Base-by-base conservation (phyloP, 2,329 filamentous ascomycete genomes). In the Elsinoe perseae region DNA sequence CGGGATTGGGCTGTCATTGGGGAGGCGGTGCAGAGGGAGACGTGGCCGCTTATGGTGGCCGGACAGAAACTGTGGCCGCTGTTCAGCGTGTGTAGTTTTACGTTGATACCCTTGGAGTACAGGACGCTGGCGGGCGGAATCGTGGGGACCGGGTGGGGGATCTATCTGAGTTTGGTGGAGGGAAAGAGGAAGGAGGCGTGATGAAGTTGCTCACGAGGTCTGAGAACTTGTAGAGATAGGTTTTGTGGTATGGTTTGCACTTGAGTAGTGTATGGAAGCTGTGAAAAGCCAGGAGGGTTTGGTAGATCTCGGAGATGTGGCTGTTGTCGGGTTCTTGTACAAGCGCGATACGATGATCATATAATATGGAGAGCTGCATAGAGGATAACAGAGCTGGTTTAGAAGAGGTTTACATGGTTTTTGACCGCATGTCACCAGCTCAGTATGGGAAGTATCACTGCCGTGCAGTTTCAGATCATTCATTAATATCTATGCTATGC, bases 11-110 rank as follows among this genome's bases (percentile, higher is more conserved):
- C 2, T 8, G n/a, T n/a, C 2, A 36, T 56, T 7, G 40, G n/a
- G 36, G 16, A 23, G 10, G 21, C 23, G 38, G 27, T 56, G 16
- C n/a, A 25, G 53, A 25, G 21, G 38, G 53, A 56, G 38, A 46
- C 28, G n/a, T 54, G 58, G 42, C 75, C 77, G 0, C 75, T 92
- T 56, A 75, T 89, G 62, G 65, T 73, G 43, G 88, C 89, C 0
- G 85, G 88, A 1, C 82, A 85, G 72, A 84, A 80, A 65, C 75
- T 91, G 57, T 89, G 87, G 81, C 87, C 87, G 1, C 63, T 79
- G 3, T 82, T 91, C 20, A 85, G 83, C 60, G 66, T 86, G 20
- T 65, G 87, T 59, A 87, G 87, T 73, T 90, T 87, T 65, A 78
- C 83, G 1, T 72, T 89, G 58, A 79, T 86, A 61, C 86, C 84